These are phyloP conservation scores for Phytophthora pluvialis DNA, from an alignment of 352 stramenopile genomes.

Conservation along the genomic window DNA sequence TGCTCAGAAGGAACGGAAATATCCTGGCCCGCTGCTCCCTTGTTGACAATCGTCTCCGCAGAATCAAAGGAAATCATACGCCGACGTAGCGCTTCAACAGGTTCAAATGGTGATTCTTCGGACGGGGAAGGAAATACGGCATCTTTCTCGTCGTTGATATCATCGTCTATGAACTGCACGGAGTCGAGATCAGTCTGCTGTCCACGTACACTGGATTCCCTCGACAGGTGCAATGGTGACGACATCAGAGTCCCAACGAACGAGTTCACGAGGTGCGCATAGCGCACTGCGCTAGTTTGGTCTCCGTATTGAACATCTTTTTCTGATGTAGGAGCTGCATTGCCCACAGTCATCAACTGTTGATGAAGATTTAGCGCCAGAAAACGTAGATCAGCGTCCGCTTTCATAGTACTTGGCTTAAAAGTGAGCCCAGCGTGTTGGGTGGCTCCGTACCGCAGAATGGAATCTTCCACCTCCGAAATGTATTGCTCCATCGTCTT, in stretches of 20 bases:
- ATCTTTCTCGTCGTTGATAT: constrained; percentile 37
- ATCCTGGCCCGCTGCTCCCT: constrained; percentile 46
- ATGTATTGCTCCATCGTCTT: constrained; percentile 85
- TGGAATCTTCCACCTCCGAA: constrained; percentile 77
- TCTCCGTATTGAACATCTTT: constrained; percentile 56
- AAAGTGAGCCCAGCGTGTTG: constrained; percentile 80
- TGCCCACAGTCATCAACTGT: constrained; percentile 81
- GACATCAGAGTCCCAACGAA: constrained; percentile 56
- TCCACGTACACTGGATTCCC: constrained; percentile 36
- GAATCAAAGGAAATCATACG: constrained; percentile 83
- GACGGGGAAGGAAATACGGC: neutral
- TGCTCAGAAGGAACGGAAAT: constrained; percentile 58
- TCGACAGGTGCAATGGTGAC: constrained; percentile 45
- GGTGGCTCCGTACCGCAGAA: constrained; percentile 73
- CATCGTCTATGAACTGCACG: constrained; percentile 42
- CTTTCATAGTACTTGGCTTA: constrained; percentile 90
- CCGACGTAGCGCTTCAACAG: constrained; percentile 63
- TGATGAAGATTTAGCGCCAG: constrained; percentile 87
- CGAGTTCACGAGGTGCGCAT: constrained; percentile 61
- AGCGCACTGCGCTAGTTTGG: constrained; percentile 44
- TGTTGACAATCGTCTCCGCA: constrained; percentile 75
- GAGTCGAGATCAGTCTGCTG: constrained; percentile 39
- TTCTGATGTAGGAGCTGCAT: constrained; percentile 66
- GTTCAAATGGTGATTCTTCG: constrained; percentile 47
- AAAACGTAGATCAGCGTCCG: constrained; percentile 76